These are phyloP conservation scores for Trametes meyenii DNA, from an alignment of 768 basidiomycete species.

Conservation along the genomic window DNA sequence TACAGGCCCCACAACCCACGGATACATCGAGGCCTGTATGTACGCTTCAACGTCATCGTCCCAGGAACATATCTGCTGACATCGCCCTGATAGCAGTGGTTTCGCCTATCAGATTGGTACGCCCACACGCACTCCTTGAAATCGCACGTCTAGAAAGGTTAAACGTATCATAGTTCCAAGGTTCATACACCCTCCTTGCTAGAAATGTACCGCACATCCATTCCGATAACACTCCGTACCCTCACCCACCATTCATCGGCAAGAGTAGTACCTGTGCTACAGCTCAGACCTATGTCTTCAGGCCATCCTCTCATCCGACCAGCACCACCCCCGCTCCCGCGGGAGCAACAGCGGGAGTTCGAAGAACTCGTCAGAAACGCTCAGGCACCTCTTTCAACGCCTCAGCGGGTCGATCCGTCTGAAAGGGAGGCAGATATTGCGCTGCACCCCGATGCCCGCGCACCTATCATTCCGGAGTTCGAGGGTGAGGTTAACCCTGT, in stretches of 20 bases:
- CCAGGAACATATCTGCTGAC: too few species aligned
- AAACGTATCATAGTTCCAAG: too few species aligned
- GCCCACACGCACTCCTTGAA: too few species aligned
- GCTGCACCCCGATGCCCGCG: conserved; percentile 71
- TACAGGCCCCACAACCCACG: too few species aligned
- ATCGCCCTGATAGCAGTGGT: too few species aligned
- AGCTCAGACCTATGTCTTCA: conserved; percentile 28
- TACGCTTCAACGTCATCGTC: too few species aligned
- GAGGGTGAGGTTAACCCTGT: conserved; percentile 78
- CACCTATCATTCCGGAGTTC: conserved; percentile 65
- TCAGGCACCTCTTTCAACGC: conserved; percentile 44
- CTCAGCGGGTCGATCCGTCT: conserved; percentile 23
- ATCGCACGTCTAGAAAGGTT: too few species aligned
- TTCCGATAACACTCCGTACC: conserved; percentile 1
- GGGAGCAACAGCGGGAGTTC: conserved; percentile 80
- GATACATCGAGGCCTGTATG: too few species aligned
- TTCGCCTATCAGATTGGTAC: too few species aligned
- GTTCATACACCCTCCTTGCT: too few species aligned
- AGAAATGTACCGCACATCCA: neutral
- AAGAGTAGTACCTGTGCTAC: neutral
- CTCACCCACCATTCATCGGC: neutral
- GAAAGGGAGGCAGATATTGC: conserved; percentile 44
- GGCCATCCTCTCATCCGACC: conserved; percentile 53
- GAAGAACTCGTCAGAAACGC: conserved; percentile 77
- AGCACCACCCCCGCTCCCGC: conserved; percentile 74